phyloP scores from a whole-genome alignment of 2,329 filamentous ascomycete genomes.

The Bipolaris sorokiniana region DNA sequence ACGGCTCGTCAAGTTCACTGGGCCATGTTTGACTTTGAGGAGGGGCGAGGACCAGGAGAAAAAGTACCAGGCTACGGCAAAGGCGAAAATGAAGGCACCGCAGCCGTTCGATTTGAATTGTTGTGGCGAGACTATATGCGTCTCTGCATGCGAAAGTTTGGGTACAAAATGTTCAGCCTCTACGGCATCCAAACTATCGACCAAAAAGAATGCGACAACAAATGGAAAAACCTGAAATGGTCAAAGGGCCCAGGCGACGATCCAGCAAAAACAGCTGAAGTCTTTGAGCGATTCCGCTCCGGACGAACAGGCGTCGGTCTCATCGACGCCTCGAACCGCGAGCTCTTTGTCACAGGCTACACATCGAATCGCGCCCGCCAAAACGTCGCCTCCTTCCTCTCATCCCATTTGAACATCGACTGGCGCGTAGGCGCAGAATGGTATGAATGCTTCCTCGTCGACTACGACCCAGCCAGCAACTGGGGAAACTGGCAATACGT shows the following conservation, averaged over 20 bases:
- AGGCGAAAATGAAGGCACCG: slow-evolving; percentile 75
- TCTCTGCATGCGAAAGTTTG: slow-evolving; percentile 74
- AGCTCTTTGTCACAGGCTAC: slow-evolving; percentile 77
- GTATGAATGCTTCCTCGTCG: slow-evolving; percentile 76
- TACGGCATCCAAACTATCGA: slow-evolving; percentile 63
- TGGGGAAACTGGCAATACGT: slow-evolving; percentile 88
- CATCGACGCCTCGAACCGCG: slow-evolving; percentile 78
- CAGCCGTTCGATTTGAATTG: slow-evolving; percentile 72
- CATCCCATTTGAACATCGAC: slow-evolving; percentile 76
- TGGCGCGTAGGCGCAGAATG: slow-evolving; percentile 83
- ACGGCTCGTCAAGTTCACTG: slow-evolving; percentile 75
- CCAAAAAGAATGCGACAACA: slow-evolving; percentile 32
- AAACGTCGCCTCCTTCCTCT: slow-evolving; percentile 75
- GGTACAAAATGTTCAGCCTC: slow-evolving; percentile 66
- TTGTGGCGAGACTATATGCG: slow-evolving; percentile 82
- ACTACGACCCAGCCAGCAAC: slow-evolving; percentile 78
- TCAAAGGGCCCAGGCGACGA: slow-evolving; percentile 49
- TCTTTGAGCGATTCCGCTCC: slow-evolving; percentile 64
- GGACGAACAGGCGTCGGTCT: slow-evolving; percentile 77
- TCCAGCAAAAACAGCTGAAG: slow-evolving; percentile 50
- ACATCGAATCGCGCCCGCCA: slow-evolving; percentile 78
- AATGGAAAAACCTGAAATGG: slow-evolving; percentile 38
- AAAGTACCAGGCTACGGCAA: slow-evolving; percentile 63
- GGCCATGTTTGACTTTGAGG: slow-evolving; percentile 72
- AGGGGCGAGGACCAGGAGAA: slow-evolving; percentile 56